Evolutionary conservation across 768 basidiomycete species (phyloP), one percentile per base, ranked within the genome.

Genomic region (Dioszegia hungarica): DNA sequence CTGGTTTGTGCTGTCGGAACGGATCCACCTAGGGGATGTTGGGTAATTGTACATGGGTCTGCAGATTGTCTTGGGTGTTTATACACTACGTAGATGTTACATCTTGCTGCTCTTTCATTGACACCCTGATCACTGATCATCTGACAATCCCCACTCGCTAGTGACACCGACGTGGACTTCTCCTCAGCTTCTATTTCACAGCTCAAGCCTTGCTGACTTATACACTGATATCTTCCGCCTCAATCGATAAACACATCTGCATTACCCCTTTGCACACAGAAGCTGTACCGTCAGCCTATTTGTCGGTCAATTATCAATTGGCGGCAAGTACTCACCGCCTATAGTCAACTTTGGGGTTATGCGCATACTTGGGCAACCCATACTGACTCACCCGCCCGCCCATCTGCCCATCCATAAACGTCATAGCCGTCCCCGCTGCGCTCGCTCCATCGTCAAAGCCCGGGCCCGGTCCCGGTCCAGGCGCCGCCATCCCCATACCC

Each of bases 171-270:
- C n/a, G n/a, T n/a, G n/a, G n/a, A n/a, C n/a, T n/a, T n/a, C n/a
- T n/a, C n/a, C n/a, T n/a, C n/a, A n/a, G n/a, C n/a, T n/a, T n/a
- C n/a, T n/a, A n/a, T n/a, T n/a, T n/a, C n/a, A n/a, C n/a, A n/a
- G n/a, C n/a, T n/a, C n/a, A n/a, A n/a, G n/a, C n/a, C n/a, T n/a
- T n/a, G n/a, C n/a, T n/a, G n/a, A n/a, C n/a, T n/a, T n/a, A n/a
- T n/a, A n/a, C n/a, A n/a, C n/a, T 33, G 31, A 33, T 33, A 33
- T 33, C 31, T 14, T 29, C 25, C 8, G 9, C 11, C 11, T 54
- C 36, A 66, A 25, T 68, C 70, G 1, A 72, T 29, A 36, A 61
- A 72, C 25, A 72, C 70, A 63, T 72, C 70, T 2, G 70, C 70
- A 12, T 62, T 72, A 1, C 70, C 70, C 54, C 70, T 53, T 44